Base-by-base conservation (phyloP, 2,329 filamentous ascomycete genomes). In the Catunica adiposa region DNA sequence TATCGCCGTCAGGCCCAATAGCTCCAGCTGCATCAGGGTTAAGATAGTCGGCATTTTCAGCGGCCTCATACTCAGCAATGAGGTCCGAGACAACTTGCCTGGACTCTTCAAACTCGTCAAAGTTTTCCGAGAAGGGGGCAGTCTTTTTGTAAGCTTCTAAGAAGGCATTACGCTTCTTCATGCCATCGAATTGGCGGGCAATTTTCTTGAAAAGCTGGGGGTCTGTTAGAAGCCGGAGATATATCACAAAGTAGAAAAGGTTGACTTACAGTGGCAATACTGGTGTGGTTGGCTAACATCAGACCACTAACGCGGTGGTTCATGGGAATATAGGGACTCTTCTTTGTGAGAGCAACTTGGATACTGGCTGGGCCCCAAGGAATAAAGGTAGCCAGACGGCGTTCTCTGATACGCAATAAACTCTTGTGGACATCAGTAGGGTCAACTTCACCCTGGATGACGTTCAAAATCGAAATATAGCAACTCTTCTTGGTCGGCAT, bases 371-470 rank as follows among this genome's bases (percentile, higher is more conserved):
- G 92, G 0, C 92, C 92, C 92, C 92, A 98, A 8, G 94, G 92
- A 60, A 98, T 98, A 66, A 98, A 98, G 0, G 88, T 94, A 8
- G 92, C 94, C 55, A 98, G 77, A 58, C 88, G 82, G 52, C 92
- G 84, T 73, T 98, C 92, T 52, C 92, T 84, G 65, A 98, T 98
- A 61, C 92, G 86, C 58, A 98, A 80, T 57, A 98, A 74, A 61
- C 90, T 97, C 78, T 98, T 98, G 74, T 98, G 92, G 56, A 98
- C 87, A 69, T 98, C 94, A 2, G 90, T 97, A 7, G 92, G 90
- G 66, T 98, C 94, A 40, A 94, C 92, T 68, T 98, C 92, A 64
- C 92, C 92, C 73, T 97, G 92, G 63, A 98, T 98, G 64, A 98
- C 95, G 69, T 98, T 97, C 60, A 98, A 75, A 62, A 98, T 97